A percentile compares a stretch with the other conserved stretches of the same genome.
These are phyloP conservation scores for Rhizodiscina lignyota DNA, from an alignment of 495 filamentous ascomycete genomes.

Conservation along the genomic window DNA sequence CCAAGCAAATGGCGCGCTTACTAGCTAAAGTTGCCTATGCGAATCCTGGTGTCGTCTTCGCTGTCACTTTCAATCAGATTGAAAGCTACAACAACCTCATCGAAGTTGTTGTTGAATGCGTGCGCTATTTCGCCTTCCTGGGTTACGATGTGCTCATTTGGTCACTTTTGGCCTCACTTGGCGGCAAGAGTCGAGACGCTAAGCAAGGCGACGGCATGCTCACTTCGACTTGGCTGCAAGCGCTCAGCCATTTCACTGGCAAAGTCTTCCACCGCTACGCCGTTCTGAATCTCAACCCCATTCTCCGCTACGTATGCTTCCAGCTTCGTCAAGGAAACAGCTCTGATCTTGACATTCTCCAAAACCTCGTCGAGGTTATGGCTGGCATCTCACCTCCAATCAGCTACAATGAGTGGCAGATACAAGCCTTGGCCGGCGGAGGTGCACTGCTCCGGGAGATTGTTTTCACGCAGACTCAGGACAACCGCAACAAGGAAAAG, in stretches of 20 bases:
- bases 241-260: slow-evolving; percentile 70
- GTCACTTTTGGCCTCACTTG: slow-evolving; percentile 64
- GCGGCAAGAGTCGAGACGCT: slow-evolving; percentile 56
- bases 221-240: slow-evolving; percentile 77
- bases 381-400: slow-evolving; percentile 73
- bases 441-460: slow-evolving; percentile 62
- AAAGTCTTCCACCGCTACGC: slow-evolving; percentile 69
- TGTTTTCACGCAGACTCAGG: slow-evolving; percentile 45
- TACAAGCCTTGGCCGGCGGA: slow-evolving; percentile 74
- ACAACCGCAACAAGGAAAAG: slow-evolving; percentile 42
- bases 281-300: slow-evolving; percentile 67
- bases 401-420: slow-evolving; percentile 73
- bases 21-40: slow-evolving; percentile 77
- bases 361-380: slow-evolving; percentile 81
- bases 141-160: slow-evolving; percentile 88
- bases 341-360: slow-evolving; percentile 73
- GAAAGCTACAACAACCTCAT: slow-evolving; percentile 86
- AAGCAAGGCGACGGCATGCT: slow-evolving; percentile 71
- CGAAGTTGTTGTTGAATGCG: slow-evolving; percentile 82
- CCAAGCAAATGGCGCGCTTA: slow-evolving; percentile 64
- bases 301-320: slow-evolving; percentile 75
- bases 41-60: slow-evolving; percentile 82
- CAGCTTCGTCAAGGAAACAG: slow-evolving; percentile 68
- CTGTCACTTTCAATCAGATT: slow-evolving; percentile 68
- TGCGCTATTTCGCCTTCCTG: slow-evolving; percentile 78